phyloP scores from a whole-genome alignment of 2,329 filamentous ascomycete genomes.

The Cladosporium sp. region DNA sequence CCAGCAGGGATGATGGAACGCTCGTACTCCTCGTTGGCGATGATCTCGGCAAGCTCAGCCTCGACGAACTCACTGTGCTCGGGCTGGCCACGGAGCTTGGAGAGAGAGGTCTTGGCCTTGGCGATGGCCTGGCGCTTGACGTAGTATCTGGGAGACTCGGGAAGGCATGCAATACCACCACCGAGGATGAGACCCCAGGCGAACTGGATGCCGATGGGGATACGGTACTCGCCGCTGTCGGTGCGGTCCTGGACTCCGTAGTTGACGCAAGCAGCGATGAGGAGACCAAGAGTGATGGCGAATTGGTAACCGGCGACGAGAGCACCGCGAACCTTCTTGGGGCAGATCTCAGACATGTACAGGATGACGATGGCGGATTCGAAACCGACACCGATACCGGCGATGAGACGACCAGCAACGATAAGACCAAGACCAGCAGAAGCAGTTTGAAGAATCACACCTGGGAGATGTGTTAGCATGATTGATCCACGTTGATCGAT shows the following conservation, averaged over 20 bases:
- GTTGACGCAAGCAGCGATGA: conserved; percentile 66
- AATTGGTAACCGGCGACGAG: conserved; percentile 82
- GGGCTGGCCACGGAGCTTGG: conserved; percentile 70
- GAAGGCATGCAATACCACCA: conserved; percentile 67
- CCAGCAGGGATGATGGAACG: conserved; percentile 60
- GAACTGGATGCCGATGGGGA: conserved; percentile 77
- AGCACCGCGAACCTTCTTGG: conserved; percentile 60
- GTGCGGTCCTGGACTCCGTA: conserved; percentile 62
- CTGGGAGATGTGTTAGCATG: conserved; percentile 15
- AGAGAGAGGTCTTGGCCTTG: conserved; percentile 58
- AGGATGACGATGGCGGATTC: conserved; percentile 76
- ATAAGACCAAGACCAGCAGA: conserved; percentile 55
- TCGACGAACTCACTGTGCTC: conserved; percentile 69
- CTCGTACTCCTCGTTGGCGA: conserved; percentile 88
- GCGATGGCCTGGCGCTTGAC: conserved; percentile 72
- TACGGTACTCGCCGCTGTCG: conserved; percentile 69
- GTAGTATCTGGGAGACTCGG: conserved; percentile 81
- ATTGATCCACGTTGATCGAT: background rate
- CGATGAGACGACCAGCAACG: conserved; percentile 68
- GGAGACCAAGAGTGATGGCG: conserved; percentile 68
- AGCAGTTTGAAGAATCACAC: conserved; percentile 62
- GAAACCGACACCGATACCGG: conserved; percentile 75
- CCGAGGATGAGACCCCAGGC: conserved; percentile 74
- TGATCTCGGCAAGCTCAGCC: conserved; percentile 75
- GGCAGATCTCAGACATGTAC: conserved; percentile 77